Base-by-base conservation (phyloP, 2,329 filamentous ascomycete genomes). In the Aspergillus tamarii region DNA sequence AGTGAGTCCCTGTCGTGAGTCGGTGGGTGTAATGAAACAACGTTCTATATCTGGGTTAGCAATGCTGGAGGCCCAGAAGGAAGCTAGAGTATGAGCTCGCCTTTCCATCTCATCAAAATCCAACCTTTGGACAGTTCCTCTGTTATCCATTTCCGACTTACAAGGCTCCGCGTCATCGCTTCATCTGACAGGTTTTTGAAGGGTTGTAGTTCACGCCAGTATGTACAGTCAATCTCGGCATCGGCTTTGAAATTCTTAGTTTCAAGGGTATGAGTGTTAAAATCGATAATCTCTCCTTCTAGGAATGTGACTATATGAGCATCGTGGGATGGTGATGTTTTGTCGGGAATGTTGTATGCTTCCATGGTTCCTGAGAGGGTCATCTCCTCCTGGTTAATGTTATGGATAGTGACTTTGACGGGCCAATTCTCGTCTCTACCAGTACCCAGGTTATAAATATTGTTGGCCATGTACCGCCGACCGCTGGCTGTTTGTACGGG, bases 251-350 rank as follows among this genome's bases (percentile, higher is more conserved):
- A 82, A 64, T 76, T 79, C 66, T 81, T 81, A 12, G 82, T 84
- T 65, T 83, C 79, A 14, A 84, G 70, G 0, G 79, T 81, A 64
- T 83, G 79, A 2, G 71, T 78, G 66, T 81, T 81, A 67, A 91
- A 87, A 72, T 91, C 88, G 65, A 91, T 85, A 64, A 91, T 89
- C 72, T 91, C 88, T 60, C 88, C 88, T 79, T 90, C 88, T 52
- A 90, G 82, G 71, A 87, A 90, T 2, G 88, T 90, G 19, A 86
- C 86, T 62, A 90, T 90, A 63, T 82, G 82, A 19, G 80, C 79
- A 57, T 77, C 76, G 57, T 77, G 76, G 4, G 74, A 77, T 21
- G 75, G 72, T 0, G 77, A 76, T 10, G 82, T 80, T 61, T 83
- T 83, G 64, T 84, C 80, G 2, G 88, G 88, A 14, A 89, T 88